phyloP scores from a whole-genome alignment of 1,284 basidiomycete species.

The Fomitopsis betulina region DNA sequence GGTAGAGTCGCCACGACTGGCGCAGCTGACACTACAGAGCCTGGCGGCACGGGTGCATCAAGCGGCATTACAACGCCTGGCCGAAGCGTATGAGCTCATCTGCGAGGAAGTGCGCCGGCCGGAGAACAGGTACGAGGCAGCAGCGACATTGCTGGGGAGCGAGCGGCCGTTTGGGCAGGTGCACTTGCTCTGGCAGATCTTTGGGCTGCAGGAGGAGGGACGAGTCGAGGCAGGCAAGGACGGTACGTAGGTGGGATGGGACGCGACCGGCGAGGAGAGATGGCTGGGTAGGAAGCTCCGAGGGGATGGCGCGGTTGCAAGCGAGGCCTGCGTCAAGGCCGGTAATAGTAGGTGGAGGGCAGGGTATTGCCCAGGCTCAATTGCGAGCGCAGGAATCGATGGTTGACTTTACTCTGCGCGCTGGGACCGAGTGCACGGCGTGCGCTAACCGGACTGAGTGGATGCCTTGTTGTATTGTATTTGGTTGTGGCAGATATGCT shows the following conservation, averaged over 20 bases:
- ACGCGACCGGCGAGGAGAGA: not conserved
- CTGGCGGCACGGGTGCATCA: conserved; percentile 73
- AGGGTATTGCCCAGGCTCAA: no score
- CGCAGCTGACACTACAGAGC: conserved; percentile 63
- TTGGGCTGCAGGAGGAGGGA: conserved; percentile 51
- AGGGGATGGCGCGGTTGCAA: not conserved
- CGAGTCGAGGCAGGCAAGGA: not conserved
- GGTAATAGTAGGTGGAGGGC: no score
- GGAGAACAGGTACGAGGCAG: conserved; percentile 83
- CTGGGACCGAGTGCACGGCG: not conserved
- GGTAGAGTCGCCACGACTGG: conserved; percentile 76
- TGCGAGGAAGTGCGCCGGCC: conserved; percentile 72
- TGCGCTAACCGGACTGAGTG: not conserved
- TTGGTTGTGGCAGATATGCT: not conserved
- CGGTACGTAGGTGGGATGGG: not conserved
- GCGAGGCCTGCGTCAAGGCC: not conserved
- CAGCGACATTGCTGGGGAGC: conserved; percentile 80
- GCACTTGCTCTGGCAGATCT: conserved; percentile 67
- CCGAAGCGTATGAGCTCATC: conserved; percentile 62
- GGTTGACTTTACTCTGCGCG: not conserved
- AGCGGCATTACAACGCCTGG: conserved; percentile 64
- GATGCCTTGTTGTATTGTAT: not conserved
- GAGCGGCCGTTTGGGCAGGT: conserved; percentile 79
- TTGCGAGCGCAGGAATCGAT: not conserved
- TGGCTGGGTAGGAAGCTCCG: not conserved